These are phyloP conservation scores for Xylaria sp. DNA, from an alignment of 2,329 filamentous ascomycete genomes.

Conservation along the genomic window DNA sequence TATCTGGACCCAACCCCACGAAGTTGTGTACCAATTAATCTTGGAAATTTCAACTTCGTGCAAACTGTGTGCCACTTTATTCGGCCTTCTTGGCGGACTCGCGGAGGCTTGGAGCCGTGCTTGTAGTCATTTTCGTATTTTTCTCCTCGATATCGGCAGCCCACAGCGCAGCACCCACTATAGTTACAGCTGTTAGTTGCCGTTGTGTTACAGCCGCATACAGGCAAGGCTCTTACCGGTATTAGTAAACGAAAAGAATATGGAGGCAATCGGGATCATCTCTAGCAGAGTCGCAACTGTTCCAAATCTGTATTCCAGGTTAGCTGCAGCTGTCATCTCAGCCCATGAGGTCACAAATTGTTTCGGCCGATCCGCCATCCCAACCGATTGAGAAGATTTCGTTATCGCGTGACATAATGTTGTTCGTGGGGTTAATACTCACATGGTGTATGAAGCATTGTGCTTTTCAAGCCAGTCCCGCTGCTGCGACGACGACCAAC, in stretches of 20 bases:
- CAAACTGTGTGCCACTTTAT: conserved; percentile 47
- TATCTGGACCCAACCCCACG: background rate
- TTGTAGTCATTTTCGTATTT: conserved; percentile 60
- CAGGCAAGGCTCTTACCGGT: conserved; percentile 61
- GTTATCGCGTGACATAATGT: background rate
- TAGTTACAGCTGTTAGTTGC: conserved; percentile 37
- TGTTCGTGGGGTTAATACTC: conserved; percentile 51
- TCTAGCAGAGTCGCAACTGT: conserved; percentile 82
- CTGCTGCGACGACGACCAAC: conserved; percentile 74
- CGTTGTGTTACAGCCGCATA: conserved; percentile 14
- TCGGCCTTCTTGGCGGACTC: conserved; percentile 63
- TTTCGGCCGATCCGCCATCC: conserved; percentile 12
- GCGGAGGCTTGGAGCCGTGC: conserved; percentile 62
- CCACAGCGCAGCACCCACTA: conserved; percentile 93
- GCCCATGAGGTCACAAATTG: background rate
- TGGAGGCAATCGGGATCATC: conserved; percentile 83
- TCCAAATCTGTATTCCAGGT: conserved; percentile 68
- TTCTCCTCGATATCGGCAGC: conserved; percentile 82
- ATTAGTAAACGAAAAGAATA: conserved; percentile 91
- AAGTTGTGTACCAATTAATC: conserved; percentile 34
- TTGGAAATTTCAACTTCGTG: conserved; percentile 43
- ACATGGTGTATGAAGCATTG: conserved; percentile 84
- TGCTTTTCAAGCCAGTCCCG: conserved; percentile 77
- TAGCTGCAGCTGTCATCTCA: conserved; percentile 6
- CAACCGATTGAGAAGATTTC: background rate